Conservation (phyloP, 257 asterid species). For the Solanum piurae region DNA sequence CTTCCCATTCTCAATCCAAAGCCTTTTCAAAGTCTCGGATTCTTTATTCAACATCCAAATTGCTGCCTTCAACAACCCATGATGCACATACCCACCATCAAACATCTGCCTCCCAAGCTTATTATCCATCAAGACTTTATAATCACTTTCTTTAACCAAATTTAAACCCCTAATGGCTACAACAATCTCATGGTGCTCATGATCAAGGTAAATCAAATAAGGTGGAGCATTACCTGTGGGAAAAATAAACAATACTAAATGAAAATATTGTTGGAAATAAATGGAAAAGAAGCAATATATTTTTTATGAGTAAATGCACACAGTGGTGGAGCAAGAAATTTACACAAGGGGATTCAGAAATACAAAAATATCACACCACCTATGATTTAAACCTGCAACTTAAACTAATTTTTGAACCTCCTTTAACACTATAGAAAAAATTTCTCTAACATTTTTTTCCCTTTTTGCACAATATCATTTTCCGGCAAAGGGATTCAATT, state of each 20-base stretch:
- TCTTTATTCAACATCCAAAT: constrained; percentile 65
- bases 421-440: background rate
- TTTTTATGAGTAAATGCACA: background rate
- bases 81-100: constrained; percentile 92
- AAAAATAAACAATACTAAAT: background rate
- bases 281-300: background rate
- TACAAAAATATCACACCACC: background rate
- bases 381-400: background rate
- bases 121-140: constrained; percentile 62
- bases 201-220: constrained; percentile 71
- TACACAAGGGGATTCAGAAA: background rate
- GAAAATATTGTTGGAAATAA: background rate
- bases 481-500: background rate
- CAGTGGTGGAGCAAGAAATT: background rate
- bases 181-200: constrained; percentile 57
- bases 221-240: constrained; percentile 69
- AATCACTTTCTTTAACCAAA: constrained; percentile 64
- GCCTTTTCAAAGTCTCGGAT: constrained; percentile 43
- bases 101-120: constrained; percentile 85
- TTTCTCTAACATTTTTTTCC: background rate
- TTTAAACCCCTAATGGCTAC: constrained; percentile 81
- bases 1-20: constrained; percentile 76
- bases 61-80: constrained; percentile 82
- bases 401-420: background rate
- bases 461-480: background rate